Percentiles rank a stretch among this genome's conserved stretches.
Conservation (phyloP, 345 rosid genomes). For the Linum usitatissimum region DNA sequence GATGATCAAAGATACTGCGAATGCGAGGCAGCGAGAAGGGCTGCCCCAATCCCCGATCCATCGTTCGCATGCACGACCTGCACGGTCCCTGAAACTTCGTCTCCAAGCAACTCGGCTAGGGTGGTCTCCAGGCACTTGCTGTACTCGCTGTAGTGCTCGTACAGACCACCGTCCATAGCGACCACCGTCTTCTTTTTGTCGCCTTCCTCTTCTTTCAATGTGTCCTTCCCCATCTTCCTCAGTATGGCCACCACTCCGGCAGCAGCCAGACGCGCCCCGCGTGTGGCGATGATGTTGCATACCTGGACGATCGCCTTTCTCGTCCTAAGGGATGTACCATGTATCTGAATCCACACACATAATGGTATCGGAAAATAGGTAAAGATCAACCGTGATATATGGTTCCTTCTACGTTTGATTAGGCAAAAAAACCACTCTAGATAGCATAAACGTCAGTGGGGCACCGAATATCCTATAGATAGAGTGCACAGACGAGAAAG, state of each 20-base stretch:
- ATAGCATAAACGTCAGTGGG: no score
- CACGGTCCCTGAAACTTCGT: slow-evolving; percentile 38
- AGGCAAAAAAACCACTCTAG: no score
- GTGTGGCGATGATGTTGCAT: slow-evolving; percentile 59
- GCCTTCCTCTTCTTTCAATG: slow-evolving; percentile 34
- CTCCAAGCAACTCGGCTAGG: slow-evolving; percentile 52
- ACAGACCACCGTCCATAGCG: slow-evolving; percentile 77
- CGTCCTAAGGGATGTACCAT: slow-evolving; percentile 40
- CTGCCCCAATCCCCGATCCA: slow-evolving; percentile 46
- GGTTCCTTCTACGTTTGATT: background rate
- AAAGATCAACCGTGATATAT: background rate
- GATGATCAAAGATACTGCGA: background rate
- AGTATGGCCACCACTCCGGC: slow-evolving; percentile 67
- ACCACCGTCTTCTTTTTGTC: slow-evolving; percentile 34
- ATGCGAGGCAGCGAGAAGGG: background rate
- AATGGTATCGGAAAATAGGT: background rate
- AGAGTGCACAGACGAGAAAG: background rate
- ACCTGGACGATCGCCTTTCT: slow-evolving; percentile 50
- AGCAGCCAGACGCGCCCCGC: slow-evolving; percentile 69
- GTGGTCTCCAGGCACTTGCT: slow-evolving; percentile 51
- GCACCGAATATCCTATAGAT: no score
- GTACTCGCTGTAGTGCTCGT: slow-evolving; percentile 54
- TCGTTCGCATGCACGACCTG: slow-evolving; percentile 46
- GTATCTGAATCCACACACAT: slow-evolving; percentile 28
- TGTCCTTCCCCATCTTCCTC: slow-evolving; percentile 68